Evolutionary conservation across 2,329 filamentous ascomycete genomes (phyloP), one percentile per base, ranked within the genome.

Genomic region (Raffaelea arxii): DNA sequence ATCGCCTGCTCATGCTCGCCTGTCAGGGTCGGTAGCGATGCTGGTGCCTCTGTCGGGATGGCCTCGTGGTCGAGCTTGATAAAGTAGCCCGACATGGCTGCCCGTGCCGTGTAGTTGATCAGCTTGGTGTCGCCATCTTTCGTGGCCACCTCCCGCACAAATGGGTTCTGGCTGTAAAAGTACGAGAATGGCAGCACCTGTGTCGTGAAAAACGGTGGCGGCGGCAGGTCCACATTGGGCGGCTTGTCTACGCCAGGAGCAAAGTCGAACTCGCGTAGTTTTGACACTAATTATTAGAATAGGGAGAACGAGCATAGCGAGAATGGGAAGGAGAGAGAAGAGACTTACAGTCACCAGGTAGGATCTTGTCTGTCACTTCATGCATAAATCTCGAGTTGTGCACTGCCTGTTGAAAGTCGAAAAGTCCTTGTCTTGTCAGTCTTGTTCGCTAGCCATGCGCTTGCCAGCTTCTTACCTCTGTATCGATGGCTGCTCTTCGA

Each of bases 401-500:
- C 43, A 84, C 80, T 21, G 86, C 80, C 64, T 83, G 91, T 57
- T 94, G 87, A 58, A 94, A 94, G 63, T 97, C 91, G 9, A 88
- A 83, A 53, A 94, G 72, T 25, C 76, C 78, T 78, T 23, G 5
- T 11, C 12, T 16, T 10, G 6, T 12, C 10, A 41, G 9, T 14
- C 14, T 43, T 19, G n/a, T n/a, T n/a, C n/a, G n/a, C n/a, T n/a
- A n/a, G n/a, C n/a, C n/a, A n/a, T 4, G 16, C 21, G 11, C 2
- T 11, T 2, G 6, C 16, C 11, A n/a, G 22, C 3, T 40, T 45
- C 63, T 52, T 62, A 74, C 82, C 82, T 60, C 91, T 78, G 63
- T 94, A 98, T 32, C 91, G 79, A 69, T 97, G 89, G 1, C 84
- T 92, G 54, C 86, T 80, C 46, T 81, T 78, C 50, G 96, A 77